A percentile compares a stretch with the other conserved stretches of the same genome.
These are phyloP conservation scores for Gymnopilus junonius DNA, from an alignment of 768 basidiomycete species.

Conservation along the genomic window DNA sequence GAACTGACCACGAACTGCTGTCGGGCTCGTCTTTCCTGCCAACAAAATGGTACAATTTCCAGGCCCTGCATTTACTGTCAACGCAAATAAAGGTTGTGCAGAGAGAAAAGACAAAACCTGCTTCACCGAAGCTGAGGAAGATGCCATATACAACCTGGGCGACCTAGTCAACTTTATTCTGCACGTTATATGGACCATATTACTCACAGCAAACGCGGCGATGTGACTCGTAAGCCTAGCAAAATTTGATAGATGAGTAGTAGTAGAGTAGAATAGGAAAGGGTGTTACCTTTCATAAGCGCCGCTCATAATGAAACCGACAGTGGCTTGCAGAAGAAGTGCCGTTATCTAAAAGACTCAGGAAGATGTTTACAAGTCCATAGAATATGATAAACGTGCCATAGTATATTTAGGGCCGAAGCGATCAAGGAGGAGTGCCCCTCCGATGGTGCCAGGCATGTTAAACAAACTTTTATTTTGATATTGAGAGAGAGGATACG, in stretches of 20 bases:
- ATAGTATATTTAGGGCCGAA: slow-evolving; percentile 79
- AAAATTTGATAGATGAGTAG: neutral
- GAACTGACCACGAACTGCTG: slow-evolving; percentile 83
- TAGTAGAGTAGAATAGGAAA: neutral
- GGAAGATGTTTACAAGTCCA: neutral
- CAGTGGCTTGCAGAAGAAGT: slow-evolving; percentile 65
- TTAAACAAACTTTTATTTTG: slow-evolving; percentile 36
- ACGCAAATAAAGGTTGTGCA: neutral
- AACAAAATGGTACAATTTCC: slow-evolving; percentile 87
- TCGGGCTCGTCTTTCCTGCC: slow-evolving; percentile 85
- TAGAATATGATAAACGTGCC: slow-evolving; percentile 39
- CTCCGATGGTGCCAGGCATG: slow-evolving; percentile 60
- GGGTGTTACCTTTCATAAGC: slow-evolving; percentile 56
- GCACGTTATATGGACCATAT: too few relatives aligned
- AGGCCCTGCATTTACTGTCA: slow-evolving; percentile 49
- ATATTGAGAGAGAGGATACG: neutral
- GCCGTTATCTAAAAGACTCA: slow-evolving; percentile 59
- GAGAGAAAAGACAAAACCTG: slow-evolving; percentile 45
- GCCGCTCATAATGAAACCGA: slow-evolving; percentile 92
- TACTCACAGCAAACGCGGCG: slow-evolving; percentile 71
- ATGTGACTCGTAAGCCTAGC: slow-evolving; percentile 64
- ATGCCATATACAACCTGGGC: slow-evolving; percentile 82
- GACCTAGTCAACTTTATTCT: neutral
- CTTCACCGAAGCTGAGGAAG: slow-evolving; percentile 88
- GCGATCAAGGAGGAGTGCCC: slow-evolving; percentile 77